Evolutionary conservation across 805 yeast species (phyloP).

Genomic region (Yarrowia sp.): DNA sequence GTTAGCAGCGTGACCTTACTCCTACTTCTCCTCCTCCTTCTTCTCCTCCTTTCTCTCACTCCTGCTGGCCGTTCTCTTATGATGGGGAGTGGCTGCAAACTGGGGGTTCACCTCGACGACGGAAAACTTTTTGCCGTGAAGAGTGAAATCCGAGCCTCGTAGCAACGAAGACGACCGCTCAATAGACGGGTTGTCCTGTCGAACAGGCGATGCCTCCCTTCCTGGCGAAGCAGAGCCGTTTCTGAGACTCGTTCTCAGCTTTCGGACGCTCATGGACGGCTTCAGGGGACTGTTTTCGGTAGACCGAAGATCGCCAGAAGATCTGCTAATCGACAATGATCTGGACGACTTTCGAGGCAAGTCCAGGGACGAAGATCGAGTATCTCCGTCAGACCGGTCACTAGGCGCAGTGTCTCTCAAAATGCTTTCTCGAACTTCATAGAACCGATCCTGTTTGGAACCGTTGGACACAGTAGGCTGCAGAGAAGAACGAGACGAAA

Average conservation of each 20-base stretch:
- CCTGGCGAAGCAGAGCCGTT: slow-evolving; percentile 22
- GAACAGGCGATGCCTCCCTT: slow-evolving; percentile 10
- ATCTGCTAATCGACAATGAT: slow-evolving; percentile 17
- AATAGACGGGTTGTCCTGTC: slow-evolving; percentile 19
- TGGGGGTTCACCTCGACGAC: slow-evolving; percentile 49
- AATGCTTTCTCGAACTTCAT: slow-evolving; percentile 37
- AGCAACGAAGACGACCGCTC: slow-evolving; percentile 44
- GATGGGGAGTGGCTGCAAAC: slow-evolving; percentile 42
- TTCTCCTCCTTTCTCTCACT: slow-evolving; percentile 8
- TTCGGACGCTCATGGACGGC: slow-evolving; percentile 25
- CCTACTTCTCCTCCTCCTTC: background rate
- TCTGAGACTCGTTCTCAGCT: slow-evolving; percentile 23
- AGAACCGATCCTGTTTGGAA: slow-evolving; percentile 32
- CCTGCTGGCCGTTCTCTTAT: slow-evolving; percentile 16
- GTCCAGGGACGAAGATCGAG: slow-evolving; percentile 30
- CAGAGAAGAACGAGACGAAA: slow-evolving; percentile 20
- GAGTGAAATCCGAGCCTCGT: slow-evolving; percentile 46
- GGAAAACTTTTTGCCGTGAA: slow-evolving; percentile 48
- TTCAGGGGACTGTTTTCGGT: slow-evolving; percentile 8
- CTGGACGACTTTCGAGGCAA: slow-evolving; percentile 21
- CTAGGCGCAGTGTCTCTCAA: slow-evolving; percentile 22
- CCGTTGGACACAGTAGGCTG: slow-evolving; percentile 22
- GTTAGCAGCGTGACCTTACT: too few species aligned
- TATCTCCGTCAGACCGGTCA: background rate
- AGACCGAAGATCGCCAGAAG: slow-evolving; percentile 20